phyloP scores from a whole-genome alignment of 208 protist genomes.

The Wallacemonas rigidus region DNA sequence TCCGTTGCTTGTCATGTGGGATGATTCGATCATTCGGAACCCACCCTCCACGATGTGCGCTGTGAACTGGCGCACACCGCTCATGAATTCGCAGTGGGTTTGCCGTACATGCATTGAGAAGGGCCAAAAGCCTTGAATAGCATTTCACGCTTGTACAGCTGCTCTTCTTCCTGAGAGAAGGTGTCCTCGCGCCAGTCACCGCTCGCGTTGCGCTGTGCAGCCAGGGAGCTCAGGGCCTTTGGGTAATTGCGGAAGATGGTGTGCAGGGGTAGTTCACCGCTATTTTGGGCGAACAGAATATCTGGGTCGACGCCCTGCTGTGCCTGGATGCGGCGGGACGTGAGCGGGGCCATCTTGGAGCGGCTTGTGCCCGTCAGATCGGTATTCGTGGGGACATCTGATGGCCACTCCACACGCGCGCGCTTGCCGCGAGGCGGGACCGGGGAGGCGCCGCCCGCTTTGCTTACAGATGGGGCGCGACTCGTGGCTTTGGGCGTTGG shows the following conservation, averaged over 20 bases:
- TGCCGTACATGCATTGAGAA: constrained; percentile 67
- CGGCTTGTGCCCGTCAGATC: constrained; percentile 81
- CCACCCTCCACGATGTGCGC: too few relatives aligned
- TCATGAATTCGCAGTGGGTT: background rate
- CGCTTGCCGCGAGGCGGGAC: constrained; percentile 29
- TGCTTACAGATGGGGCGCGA: constrained; percentile 21
- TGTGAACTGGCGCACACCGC: too few relatives aligned
- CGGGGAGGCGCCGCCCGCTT: constrained; percentile 22
- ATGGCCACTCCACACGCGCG: constrained; percentile 68
- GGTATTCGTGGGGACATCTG: constrained; percentile 71
- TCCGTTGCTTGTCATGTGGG: too few relatives aligned
- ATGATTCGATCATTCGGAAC: too few relatives aligned
- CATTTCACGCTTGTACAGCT: constrained; percentile 80
- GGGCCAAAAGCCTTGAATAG: constrained; percentile 60
- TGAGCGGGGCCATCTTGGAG: constrained; percentile 79
- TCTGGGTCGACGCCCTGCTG: constrained; percentile 84
- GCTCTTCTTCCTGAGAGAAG: constrained; percentile 80
- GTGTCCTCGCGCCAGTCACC: constrained; percentile 85
- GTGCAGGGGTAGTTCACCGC: constrained; percentile 71
- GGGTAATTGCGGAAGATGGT: constrained; percentile 75
- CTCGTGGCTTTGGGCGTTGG: constrained; percentile 30
- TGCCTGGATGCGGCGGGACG: constrained; percentile 66
- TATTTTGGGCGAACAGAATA: constrained; percentile 81
- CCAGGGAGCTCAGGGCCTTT: constrained; percentile 70
- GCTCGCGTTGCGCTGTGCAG: constrained; percentile 68